Evolutionary conservation across 352 stramenopile species (phyloP), one percentile per base, ranked within the genome.

Genomic region (Pythium diclinum): DNA sequence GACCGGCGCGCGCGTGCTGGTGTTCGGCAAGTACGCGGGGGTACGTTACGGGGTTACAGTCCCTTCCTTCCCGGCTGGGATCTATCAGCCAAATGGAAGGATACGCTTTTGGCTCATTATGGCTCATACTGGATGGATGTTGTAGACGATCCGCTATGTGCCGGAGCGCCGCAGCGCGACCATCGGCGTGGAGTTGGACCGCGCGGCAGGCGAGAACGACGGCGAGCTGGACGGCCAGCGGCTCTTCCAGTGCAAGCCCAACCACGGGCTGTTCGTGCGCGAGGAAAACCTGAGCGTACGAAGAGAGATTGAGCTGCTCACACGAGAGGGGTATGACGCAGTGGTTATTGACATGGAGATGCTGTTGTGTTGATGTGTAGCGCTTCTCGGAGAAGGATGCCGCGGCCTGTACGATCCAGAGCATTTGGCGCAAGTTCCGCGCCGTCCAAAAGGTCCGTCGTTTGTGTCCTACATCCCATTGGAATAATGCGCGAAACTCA

Each of bases 181-280:
- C 25, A 77, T 97, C 34, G 92, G 92, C 42, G 77, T 98, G 10
- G 88, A 98, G 63, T 79, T 98, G 33, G 78, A 89, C 33, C 86
- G 85, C 16, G 76, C 87, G 23, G 67, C 74, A 11, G 92, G 92
- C 17, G 81, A 96, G 63, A 83, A 67, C 49, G 83, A 97, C 68
- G 92, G 92, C 30, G 70, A 67, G 44, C 59, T 91, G 4, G 76
- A 94, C 32, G 89, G 89, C 36, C 72, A 84, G 48, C 77, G 76
- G 8, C 73, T 90, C 32, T 98, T 98, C 74, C 68, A 89, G 71
- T 92, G 85, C 77, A 88, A 91, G 48, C 73, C 74, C 3, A 78
- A 94, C 48, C 75, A 92, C 61, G 91, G 84, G 2, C 62, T 96
- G 19, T 97, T 96, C 63, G 87, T 97, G 33, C 79, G 81, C 61